phyloP scores from a whole-genome alignment of 768 basidiomycete species.

The Coprinopsis strossmayeri region DNA sequence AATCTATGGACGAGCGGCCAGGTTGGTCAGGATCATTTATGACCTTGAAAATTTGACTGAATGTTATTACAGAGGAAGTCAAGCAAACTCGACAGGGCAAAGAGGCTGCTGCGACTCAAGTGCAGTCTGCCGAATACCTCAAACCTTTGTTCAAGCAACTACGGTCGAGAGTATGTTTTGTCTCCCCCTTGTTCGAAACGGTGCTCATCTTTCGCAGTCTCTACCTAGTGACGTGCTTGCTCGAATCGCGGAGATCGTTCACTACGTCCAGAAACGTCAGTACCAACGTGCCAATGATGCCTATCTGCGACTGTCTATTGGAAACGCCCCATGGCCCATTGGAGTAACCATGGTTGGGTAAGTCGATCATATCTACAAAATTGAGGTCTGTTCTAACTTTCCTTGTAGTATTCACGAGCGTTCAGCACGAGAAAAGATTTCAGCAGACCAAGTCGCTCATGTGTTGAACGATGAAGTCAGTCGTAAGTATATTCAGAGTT shows the following conservation, averaged over 20 bases:
- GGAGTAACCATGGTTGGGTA: conserved; percentile 99
- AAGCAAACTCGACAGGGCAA: conserved; percentile 90
- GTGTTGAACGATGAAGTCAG: conserved; percentile 99
- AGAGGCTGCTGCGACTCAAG: conserved; percentile 89
- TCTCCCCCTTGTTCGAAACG: neutral
- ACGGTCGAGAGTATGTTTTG: conserved; percentile 70
- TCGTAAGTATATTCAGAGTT: conserved; percentile 95
- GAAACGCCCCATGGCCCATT: conserved; percentile 99
- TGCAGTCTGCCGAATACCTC: conserved; percentile 92
- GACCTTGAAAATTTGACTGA: conserved; percentile 5
- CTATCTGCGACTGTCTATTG: conserved; percentile 94
- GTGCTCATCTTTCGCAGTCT: conserved; percentile 34
- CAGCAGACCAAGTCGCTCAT: conserved; percentile 94
- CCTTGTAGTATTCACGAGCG: conserved; percentile 85
- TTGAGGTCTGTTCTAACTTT: conserved; percentile 2
- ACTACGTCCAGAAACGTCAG: conserved; percentile 92
- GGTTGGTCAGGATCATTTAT: conserved; percentile 38
- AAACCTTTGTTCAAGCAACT: conserved; percentile 94
- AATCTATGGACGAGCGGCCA: conserved; percentile 89
- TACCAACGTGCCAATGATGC: conserved; percentile 97
- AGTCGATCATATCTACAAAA: conserved; percentile 19
- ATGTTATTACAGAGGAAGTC: conserved; percentile 53
- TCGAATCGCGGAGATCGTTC: conserved; percentile 89
- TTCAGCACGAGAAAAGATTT: conserved; percentile 96
- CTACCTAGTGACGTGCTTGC: conserved; percentile 80